phyloP scores from a whole-genome alignment of 495 filamentous ascomycete genomes.

The Sphaerosporella brunnea region DNA sequence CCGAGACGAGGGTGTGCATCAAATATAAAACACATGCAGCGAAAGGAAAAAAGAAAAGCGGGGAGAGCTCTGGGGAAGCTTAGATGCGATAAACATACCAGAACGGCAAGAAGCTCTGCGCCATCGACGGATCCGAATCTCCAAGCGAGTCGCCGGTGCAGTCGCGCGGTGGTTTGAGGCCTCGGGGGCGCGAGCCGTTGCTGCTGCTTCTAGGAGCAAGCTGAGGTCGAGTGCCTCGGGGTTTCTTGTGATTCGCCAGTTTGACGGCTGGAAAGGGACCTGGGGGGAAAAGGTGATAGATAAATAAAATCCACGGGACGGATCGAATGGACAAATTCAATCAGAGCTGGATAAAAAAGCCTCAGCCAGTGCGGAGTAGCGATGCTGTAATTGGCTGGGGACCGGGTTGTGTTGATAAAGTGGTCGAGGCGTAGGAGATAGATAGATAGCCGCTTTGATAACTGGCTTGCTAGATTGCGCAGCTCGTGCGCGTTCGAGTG shows the following conservation, averaged over 20 bases:
- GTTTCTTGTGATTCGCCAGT: constrained; percentile 25
- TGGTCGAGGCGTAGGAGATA: neutral
- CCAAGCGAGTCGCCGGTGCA: constrained; percentile 12
- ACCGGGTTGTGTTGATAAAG: neutral
- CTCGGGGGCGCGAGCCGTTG: constrained; percentile 18
- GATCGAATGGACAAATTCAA: neutral
- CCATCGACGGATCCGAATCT: constrained; percentile 22
- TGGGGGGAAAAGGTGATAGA: neutral
- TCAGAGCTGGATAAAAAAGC: constrained; percentile 4
- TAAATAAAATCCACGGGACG: constrained; percentile 5
- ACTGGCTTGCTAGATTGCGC: neutral
- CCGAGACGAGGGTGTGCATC: constrained; percentile 1
- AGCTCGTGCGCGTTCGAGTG: too few relatives aligned
- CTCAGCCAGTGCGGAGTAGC: constrained; percentile 1
- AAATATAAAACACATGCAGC: constrained; percentile 1
- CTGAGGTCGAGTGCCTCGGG: constrained; percentile 25
- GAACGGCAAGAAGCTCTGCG: constrained; percentile 26
- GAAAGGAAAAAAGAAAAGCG: constrained; percentile 7
- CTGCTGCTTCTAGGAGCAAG: constrained; percentile 7
- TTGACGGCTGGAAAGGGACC: constrained; percentile 13
- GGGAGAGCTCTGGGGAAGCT: neutral
- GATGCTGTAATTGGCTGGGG: neutral
- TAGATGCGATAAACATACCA: constrained; percentile 14
- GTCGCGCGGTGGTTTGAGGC: constrained; percentile 21
- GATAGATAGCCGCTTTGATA: neutral